Percentiles rank a stretch among this genome's conserved stretches.
Conservation (phyloP, 2,329 filamentous ascomycete genomes). For the Monosporascus sp. region DNA sequence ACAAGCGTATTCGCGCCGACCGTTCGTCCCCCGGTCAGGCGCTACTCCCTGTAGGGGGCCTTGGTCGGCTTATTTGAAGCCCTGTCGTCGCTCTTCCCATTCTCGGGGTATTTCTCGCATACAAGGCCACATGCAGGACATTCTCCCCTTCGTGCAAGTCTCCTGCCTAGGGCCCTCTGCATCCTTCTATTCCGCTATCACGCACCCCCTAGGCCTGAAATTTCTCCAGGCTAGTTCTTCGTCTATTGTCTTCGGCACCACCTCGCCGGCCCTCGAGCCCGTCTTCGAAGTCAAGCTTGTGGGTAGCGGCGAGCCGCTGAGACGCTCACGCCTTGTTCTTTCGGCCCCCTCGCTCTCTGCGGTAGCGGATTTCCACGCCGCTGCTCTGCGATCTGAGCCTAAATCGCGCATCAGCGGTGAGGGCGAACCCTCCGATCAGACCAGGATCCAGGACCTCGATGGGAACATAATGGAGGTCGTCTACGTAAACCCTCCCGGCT, state of each 20-base stretch:
- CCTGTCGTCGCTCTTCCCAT: too few species aligned
- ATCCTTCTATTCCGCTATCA: constrained; percentile 76
- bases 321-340: constrained; percentile 54
- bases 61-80: too few species aligned
- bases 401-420: constrained; percentile 14
- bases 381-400: constrained; percentile 45
- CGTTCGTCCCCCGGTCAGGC: neutral
- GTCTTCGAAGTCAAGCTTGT: constrained; percentile 37
- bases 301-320: constrained; percentile 33
- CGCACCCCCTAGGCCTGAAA: constrained; percentile 71
- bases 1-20: constrained; percentile 1
- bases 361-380: constrained; percentile 67
- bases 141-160: constrained; percentile 56
- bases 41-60: neutral
- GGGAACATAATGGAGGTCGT: constrained; percentile 80
- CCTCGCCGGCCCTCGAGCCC: constrained; percentile 27
- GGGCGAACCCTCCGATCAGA: constrained; percentile 13
- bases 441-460: constrained; percentile 69
- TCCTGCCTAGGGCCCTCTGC: constrained; percentile 72
- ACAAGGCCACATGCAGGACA: constrained; percentile 20
- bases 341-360: constrained; percentile 59
- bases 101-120: too few species aligned
- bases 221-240: constrained; percentile 47
- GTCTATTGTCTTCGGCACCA: constrained; percentile 37
- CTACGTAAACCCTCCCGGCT: constrained; percentile 40